Percentiles rank a stretch among this genome's conserved stretches.
Evolutionary conservation across 495 filamentous ascomycete species (phyloP).

Genomic region (Astrothelium macrocarpum): DNA sequence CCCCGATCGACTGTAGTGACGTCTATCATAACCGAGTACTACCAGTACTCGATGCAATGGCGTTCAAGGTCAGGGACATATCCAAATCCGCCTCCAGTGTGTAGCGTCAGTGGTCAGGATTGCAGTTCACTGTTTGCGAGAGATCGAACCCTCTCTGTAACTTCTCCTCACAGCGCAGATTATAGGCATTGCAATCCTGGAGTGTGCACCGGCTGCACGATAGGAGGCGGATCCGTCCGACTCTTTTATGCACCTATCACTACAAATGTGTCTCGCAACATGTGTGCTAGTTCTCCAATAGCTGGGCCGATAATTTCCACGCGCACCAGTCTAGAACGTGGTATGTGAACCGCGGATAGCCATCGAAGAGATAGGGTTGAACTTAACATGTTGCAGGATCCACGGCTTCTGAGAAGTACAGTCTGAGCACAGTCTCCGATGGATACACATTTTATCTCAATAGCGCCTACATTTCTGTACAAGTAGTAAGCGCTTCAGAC

Average conservation of each 20-base stretch:
- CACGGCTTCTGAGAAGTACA: not conserved
- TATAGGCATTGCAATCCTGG: not conserved
- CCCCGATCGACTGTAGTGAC: not conserved
- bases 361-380: no score
- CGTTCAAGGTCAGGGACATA: not conserved
- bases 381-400: no score
- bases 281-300: conserved; percentile 1
- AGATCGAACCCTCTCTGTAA: not conserved
- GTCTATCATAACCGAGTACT: not conserved
- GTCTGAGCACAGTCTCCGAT: conserved; percentile 1
- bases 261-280: not conserved
- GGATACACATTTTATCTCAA: conserved; percentile 7
- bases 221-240: not conserved
- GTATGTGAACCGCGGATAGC: no score
- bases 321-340: not conserved
- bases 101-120: not conserved
- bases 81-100: not conserved
- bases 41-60: not conserved
- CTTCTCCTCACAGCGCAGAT: not conserved
- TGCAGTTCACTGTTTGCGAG: not conserved
- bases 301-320: not conserved
- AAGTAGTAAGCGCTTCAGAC: not conserved
- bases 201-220: not conserved
- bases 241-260: conserved; percentile 4
- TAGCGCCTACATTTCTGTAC: conserved; percentile 6